Base-by-base conservation (phyloP, 2,329 filamentous ascomycete species). In the Fusarium sp. region DNA sequence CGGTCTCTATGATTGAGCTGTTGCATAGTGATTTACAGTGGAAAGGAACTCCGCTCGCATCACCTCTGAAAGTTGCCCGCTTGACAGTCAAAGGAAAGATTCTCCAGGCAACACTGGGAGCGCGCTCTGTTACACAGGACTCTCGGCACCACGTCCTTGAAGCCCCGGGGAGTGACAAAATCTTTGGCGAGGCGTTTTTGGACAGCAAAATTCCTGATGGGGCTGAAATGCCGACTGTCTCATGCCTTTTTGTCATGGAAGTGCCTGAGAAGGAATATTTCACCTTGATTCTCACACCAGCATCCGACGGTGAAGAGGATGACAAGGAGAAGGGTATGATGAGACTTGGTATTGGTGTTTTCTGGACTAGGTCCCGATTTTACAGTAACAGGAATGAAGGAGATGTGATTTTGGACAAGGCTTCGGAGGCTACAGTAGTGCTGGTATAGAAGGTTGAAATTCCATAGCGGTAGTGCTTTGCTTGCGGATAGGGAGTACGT, bases 131-230 rank as follows among this genome's bases (percentile, higher is more conserved):
- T 2, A 64, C 63, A 0, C 63, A 64, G 0, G 37, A 41, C 3
- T 49, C 60, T 18, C 60, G 63, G 7, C 60, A 65, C 14, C 42
- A 65, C 3, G 39, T 65, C 8, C 15, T 65, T 8, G 48, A 60
- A 16, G 27, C 27, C 3, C 11, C 35, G 10, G 31, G 23, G 3
- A 48, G 63, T 16, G 18, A 15, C 14, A 60, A 65, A 0, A 16
- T 65, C 18, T 41, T 57, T 7, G 63, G 63, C 1, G 63, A 65
- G 11, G 63, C 60, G 1, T 64, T 64, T 18, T 7, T 65, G 23
- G 60, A 65, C 2, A 64, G 8, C 0, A 27, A 7, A 9, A n/a
- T 64, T 6, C 3, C 41, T 14, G 60, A 46, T 4, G 29, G 5
- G 0, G 5, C 15, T 3, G 7, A 57, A 4, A 18, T 23, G 21